phyloP scores from a whole-genome alignment of 1,284 basidiomycete species.

The Sporisorium scitamineum region DNA sequence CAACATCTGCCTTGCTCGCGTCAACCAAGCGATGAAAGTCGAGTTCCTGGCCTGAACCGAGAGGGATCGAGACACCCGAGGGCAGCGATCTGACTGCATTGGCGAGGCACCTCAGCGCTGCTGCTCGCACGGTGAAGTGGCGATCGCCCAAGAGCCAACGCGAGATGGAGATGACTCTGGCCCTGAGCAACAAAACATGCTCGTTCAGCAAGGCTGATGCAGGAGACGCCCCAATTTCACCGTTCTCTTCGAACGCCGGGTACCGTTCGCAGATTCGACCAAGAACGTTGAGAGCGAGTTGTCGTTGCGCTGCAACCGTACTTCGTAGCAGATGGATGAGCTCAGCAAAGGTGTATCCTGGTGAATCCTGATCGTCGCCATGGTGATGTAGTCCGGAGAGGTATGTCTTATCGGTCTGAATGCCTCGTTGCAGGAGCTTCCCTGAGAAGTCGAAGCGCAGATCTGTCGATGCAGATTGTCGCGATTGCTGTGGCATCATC shows the following conservation, averaged over 20 bases:
- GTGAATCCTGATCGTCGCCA: slow-evolving; percentile 77
- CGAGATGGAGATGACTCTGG: slow-evolving; percentile 43
- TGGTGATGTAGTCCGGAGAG: slow-evolving; percentile 85
- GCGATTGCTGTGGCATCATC: slow-evolving; percentile 43
- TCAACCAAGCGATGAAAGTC: slow-evolving; percentile 25
- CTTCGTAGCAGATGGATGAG: slow-evolving; percentile 85
- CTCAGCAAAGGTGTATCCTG: slow-evolving; percentile 89
- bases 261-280: slow-evolving; percentile 72
- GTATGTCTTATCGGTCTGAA: slow-evolving; percentile 45
- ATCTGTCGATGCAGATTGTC: slow-evolving; percentile 9
- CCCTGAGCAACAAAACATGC: slow-evolving; percentile 20
- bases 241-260: slow-evolving; percentile 15
- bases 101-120: slow-evolving; percentile 49
- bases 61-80: slow-evolving; percentile 6
- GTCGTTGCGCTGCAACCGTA: slow-evolving; percentile 84
- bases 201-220: slow-evolving; percentile 24
- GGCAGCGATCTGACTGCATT: slow-evolving; percentile 40
- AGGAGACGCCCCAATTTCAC: not conserved
- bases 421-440: slow-evolving; percentile 18
- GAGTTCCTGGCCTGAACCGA: slow-evolving; percentile 22
- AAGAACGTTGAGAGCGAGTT: slow-evolving; percentile 83
- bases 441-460: slow-evolving; percentile 63
- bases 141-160: slow-evolving; percentile 57
- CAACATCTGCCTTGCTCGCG: not conserved
- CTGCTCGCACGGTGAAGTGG: slow-evolving; percentile 54